Conservation (phyloP, 176 grass and related monocot genomes). For the Dactylis glomerata region DNA sequence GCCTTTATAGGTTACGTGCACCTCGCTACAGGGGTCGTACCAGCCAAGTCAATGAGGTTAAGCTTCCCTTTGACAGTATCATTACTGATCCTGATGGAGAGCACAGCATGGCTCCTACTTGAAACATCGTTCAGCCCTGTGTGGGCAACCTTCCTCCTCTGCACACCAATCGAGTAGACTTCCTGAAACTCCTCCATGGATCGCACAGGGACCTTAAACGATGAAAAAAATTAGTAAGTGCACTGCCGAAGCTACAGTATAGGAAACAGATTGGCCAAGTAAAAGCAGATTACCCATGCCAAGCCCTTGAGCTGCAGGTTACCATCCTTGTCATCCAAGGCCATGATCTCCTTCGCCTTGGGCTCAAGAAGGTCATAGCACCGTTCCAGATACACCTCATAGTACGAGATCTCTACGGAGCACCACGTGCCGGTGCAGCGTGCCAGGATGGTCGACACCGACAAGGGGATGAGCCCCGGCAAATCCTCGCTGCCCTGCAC, state of each 20-base stretch:
- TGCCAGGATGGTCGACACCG: slow-evolving; percentile 52
- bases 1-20: neutral
- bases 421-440: slow-evolving; percentile 53
- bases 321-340: slow-evolving; percentile 73
- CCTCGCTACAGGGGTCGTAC: slow-evolving; percentile 28
- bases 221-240: slow-evolving; percentile 26
- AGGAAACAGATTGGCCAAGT: neutral
- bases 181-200: slow-evolving; percentile 76
- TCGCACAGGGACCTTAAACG: slow-evolving; percentile 48
- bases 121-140: slow-evolving; percentile 76
- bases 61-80: slow-evolving; percentile 72
- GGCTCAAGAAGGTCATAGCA: slow-evolving; percentile 91
- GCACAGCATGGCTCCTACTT: slow-evolving; percentile 82
- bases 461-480: slow-evolving; percentile 67
- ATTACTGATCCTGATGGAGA: slow-evolving; percentile 50
- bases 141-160: slow-evolving; percentile 81
- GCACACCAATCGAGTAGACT: slow-evolving; percentile 66
- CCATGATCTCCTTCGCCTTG: slow-evolving; percentile 82
- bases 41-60: slow-evolving; percentile 92
- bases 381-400: slow-evolving; percentile 87
- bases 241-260: neutral
- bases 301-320: slow-evolving; percentile 84
- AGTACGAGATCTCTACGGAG: slow-evolving; percentile 69
- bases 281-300: slow-evolving; percentile 55
- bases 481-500: slow-evolving; percentile 59